A percentile compares a stretch with the other conserved stretches of the same genome.
These are phyloP conservation scores for Mycena amicta DNA, from an alignment of 768 basidiomycete genomes.

Conservation along the genomic window DNA sequence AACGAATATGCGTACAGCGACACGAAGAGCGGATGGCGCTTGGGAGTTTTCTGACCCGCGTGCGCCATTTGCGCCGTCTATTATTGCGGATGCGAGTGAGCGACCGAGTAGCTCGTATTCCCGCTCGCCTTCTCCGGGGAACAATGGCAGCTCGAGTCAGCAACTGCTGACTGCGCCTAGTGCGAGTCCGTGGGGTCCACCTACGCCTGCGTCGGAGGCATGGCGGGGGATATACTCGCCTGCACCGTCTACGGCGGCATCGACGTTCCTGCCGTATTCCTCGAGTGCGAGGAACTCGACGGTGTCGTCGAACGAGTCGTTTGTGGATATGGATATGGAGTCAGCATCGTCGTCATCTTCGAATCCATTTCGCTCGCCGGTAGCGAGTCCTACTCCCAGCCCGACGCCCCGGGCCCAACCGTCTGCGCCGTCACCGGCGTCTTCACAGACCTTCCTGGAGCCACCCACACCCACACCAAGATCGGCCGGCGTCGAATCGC, in stretches of 20 bases:
- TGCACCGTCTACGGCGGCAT: slow-evolving; percentile 2
- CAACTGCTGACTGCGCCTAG: slow-evolving; percentile 8
- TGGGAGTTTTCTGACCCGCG: slow-evolving; percentile 55
- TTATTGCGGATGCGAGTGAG: background rate
- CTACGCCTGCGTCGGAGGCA: slow-evolving; percentile 7
- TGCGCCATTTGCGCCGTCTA: slow-evolving; percentile 31
- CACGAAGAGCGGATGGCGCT: slow-evolving; percentile 53
- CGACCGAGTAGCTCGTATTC: background rate
- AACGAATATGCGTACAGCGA: slow-evolving; percentile 59
- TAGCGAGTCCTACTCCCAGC: background rate
- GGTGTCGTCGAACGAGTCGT: slow-evolving; percentile 10
- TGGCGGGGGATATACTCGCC: slow-evolving; percentile 10
- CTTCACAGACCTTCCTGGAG: background rate
- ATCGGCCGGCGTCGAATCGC: background rate
- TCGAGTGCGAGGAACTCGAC: slow-evolving; percentile 8
- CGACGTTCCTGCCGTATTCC: slow-evolving; percentile 3
- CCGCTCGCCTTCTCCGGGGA: background rate
- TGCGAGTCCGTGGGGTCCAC: slow-evolving; percentile 14
- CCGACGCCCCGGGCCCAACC: background rate
- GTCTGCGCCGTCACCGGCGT: background rate
- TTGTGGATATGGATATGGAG: slow-evolving; percentile 7
- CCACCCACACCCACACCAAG: background rate
- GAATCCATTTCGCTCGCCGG: slow-evolving; percentile 12
- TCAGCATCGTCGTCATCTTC: slow-evolving; percentile 1
- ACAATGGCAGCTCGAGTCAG: background rate